Evolutionary conservation across 1,284 basidiomycete genomes (phyloP), one percentile per base, ranked within the genome.

Genomic region (Ganoderma meredithae): DNA sequence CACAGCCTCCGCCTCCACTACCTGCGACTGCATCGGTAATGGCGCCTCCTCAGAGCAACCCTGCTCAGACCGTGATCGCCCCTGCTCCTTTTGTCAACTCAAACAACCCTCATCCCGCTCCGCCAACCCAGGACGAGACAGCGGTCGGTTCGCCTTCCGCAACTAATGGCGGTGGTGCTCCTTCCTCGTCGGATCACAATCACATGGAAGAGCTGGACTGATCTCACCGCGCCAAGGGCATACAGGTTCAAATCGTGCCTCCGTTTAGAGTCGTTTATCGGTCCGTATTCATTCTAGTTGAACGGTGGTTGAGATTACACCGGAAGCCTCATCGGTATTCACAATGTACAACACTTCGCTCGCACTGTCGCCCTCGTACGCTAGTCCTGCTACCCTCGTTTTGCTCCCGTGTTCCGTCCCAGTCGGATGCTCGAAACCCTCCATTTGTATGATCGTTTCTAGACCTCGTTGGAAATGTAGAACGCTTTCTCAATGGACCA

Each of bases 291-390:
- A 27, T 58, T 22, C 9, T 39, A 5, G 5, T 60, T 0, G 33
- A 13, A 59, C 31, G 31, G 27, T 59, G 36, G 31, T 59, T 59
- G 36, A 22, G 15, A 41, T 41, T 17, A 22, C 25, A 40, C 56
- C 36, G 56, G 56, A 39, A 59, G 52, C 10, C 13, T 60, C 39
- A 25, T 39, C 22, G 13, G 17, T 58, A 36, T 58, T n/a, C 22
- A 39, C 33, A 58, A 33, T 60, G 58, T 60, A 60, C 12, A 60
- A 60, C 40, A 25, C 39, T 4, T 60, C 58, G 39, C 25, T 60
- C 39, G 58, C 39, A 60, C 36, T 40, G 31, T 39, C 39, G 17
- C 39, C 36, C 12, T n/a, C 55, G 39, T 39, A 39, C 22, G 22
- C 58, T 60, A 27, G n/a, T 40, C 58, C 12, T n/a, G 40, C 58